Base-by-base conservation (phyloP, 805 yeast species). In the Saccharomycopsis capsularis region DNA sequence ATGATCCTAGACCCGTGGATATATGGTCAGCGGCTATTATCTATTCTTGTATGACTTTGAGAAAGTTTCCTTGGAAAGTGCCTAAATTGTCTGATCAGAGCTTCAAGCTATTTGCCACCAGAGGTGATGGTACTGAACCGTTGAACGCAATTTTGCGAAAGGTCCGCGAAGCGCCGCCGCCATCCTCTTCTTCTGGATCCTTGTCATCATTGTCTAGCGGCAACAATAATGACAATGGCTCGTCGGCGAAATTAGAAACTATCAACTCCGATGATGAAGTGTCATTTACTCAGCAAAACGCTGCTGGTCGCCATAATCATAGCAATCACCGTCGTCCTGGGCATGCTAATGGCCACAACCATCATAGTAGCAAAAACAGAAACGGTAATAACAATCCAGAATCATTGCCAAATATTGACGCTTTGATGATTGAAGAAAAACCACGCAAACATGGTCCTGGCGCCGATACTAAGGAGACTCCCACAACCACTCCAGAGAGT, bases 31-130 rank as follows among this genome's bases (percentile, higher is more conserved):
- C 81, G 30, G 96, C 95, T 6, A 87, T 89, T 52, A 85, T 89
- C 43, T 85, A 85, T 65, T 86, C 95, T 57, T 89, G 96, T 69
- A 88, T 89, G 96, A 78, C 86, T 51, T 71, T 89, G 63, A 83
- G 87, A 61, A 85, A 88, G 67, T 89, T 89, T 67, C 96, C 96
- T 6, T 89, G 96, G 96, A 88, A 87, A 62, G 86, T 87, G 5
- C 96, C 97, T 6, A 83, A 86, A 60, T 65, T 80, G 45, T 71
- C 82, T 44, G 96, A 89, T 64, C 78, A 81, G 57, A 82, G 93
- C 53, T 90, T 89, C 68, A 86, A 85, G 65, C 63, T 86, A 57
- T 90, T 86, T 63, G 83, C 91, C 40, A 78, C 85, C 24, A 78
- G 89, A 27, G 82, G 78, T 56, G 76, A 81, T 30, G 85, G 44